Evolutionary conservation across 2,329 filamentous ascomycete genomes (phyloP).

Genomic region (Colletotrichum karsti): DNA sequence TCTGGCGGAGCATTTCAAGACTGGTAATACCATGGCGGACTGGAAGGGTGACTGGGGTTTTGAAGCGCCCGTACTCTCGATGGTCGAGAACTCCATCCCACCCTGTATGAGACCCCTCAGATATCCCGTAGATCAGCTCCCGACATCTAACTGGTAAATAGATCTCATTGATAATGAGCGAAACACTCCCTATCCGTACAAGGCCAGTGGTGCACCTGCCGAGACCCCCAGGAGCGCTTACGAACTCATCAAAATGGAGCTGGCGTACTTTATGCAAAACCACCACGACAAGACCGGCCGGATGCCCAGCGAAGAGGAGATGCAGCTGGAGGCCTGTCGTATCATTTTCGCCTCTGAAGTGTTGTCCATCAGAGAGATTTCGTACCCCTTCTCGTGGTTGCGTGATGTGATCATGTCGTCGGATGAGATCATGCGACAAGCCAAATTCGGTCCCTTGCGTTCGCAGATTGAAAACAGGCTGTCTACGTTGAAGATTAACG

Average conservation of each 20-base stretch:
- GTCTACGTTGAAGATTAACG: conserved; percentile 62
- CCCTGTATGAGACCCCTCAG: conserved; percentile 61
- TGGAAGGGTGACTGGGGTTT: conserved; percentile 79
- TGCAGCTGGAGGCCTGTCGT: conserved; percentile 66
- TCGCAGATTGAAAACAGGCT: conserved; percentile 55
- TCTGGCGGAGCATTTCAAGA: conserved; percentile 74
- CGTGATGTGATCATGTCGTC: conserved; percentile 65
- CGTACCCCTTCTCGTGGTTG: conserved; percentile 59
- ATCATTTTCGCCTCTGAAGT: conserved; percentile 65
- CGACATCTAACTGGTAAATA: conserved; percentile 52
- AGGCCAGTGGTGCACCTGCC: conserved; percentile 52
- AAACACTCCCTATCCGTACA: conserved; percentile 63
- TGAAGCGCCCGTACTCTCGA: conserved; percentile 65
- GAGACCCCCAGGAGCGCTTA: conserved; percentile 65
- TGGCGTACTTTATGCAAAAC: conserved; percentile 60
- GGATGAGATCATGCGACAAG: conserved; percentile 49
- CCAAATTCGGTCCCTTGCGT: conserved; percentile 57
- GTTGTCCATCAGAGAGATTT: conserved; percentile 48
- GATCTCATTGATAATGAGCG: conserved; percentile 72
- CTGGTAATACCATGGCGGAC: conserved; percentile 70
- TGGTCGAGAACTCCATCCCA: conserved; percentile 74
- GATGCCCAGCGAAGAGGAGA: conserved; percentile 58
- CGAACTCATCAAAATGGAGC: conserved; percentile 66
- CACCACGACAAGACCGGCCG: conserved; percentile 49
- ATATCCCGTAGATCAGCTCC: conserved; percentile 45